phyloP scores from a whole-genome alignment of 495 filamentous ascomycete genomes.

The Astrothelium subdiscretum region DNA sequence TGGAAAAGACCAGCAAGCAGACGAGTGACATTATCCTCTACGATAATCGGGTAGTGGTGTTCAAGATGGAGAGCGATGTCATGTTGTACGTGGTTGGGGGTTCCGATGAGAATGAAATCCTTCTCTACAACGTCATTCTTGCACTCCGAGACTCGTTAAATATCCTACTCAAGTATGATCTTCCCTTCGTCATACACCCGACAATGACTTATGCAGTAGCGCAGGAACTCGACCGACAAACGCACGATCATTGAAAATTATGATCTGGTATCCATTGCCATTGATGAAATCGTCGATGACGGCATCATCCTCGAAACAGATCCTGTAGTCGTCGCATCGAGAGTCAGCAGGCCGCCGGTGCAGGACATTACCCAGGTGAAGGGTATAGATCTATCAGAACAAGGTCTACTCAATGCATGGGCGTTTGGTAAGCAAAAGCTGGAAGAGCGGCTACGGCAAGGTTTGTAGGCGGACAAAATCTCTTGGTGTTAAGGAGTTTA shows the following conservation, averaged over 20 bases:
- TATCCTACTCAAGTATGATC: conserved; percentile 76
- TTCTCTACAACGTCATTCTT: conserved; percentile 87
- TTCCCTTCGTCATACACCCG: not conserved
- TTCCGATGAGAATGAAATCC: conserved; percentile 88
- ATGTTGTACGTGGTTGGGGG: conserved; percentile 93
- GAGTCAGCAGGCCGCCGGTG: conserved; percentile 83
- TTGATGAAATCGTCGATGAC: conserved; percentile 94
- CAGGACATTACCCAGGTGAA: conserved; percentile 81
- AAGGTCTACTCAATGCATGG: conserved; percentile 89
- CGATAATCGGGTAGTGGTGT: conserved; percentile 88
- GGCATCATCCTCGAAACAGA: conserved; percentile 96
- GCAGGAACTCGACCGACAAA: conserved; percentile 86
- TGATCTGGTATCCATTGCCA: conserved; percentile 75
- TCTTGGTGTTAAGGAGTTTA: not conserved
- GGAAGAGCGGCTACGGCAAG: conserved; percentile 80
- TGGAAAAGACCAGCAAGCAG: conserved; percentile 95
- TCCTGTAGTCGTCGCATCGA: conserved; percentile 76
- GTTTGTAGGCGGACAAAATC: conserved; percentile 32
- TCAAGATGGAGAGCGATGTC: conserved; percentile 95
- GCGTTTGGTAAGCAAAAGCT: conserved; percentile 90
- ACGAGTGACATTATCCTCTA: conserved; percentile 91
- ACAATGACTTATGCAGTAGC: conserved; percentile 6
- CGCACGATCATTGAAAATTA: conserved; percentile 97
- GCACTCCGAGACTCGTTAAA: conserved; percentile 81
- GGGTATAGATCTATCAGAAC: conserved; percentile 89